Percentiles rank a stretch among this genome's conserved stretches.
phyloP scores from a whole-genome alignment of 495 filamentous ascomycete genomes.

The Aspergillus haitiensis region DNA sequence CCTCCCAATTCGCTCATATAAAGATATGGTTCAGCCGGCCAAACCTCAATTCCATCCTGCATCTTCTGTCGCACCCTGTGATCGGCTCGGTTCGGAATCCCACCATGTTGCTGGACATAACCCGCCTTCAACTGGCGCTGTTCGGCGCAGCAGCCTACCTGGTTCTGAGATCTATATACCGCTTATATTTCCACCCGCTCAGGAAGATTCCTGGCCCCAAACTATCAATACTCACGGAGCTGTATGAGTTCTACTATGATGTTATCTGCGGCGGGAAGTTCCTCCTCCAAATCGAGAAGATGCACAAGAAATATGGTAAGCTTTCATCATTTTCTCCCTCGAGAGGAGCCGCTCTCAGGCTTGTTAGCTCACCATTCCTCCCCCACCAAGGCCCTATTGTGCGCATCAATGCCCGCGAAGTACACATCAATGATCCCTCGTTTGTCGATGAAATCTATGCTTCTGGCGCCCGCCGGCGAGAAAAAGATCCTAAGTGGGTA shows the following conservation, averaged over 20 bases:
- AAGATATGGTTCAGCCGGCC: not conserved
- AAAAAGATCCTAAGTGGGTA: slow-evolving; percentile 39
- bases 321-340: not conserved
- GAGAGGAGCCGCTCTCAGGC: not conserved
- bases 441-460: slow-evolving; percentile 45
- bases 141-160: not conserved
- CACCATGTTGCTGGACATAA: not conserved
- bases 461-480: slow-evolving; percentile 26
- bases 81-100: not conserved
- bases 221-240: slow-evolving; percentile 43
- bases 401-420: slow-evolving; percentile 40
- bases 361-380: not conserved
- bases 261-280: slow-evolving; percentile 46
- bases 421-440: slow-evolving; percentile 41
- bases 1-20: not conserved
- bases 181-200: slow-evolving; percentile 12
- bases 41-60: not conserved
- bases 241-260: slow-evolving; percentile 56
- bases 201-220: slow-evolving; percentile 47
- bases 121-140: not conserved
- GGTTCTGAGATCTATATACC: not conserved
- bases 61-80: not conserved
- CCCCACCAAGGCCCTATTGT: slow-evolving; percentile 40
- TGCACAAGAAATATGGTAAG: slow-evolving; percentile 22
- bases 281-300: slow-evolving; percentile 43